These are phyloP conservation scores for Schizopora paradoxa DNA, from an alignment of 1,284 basidiomycete species.

Conservation along the genomic window DNA sequence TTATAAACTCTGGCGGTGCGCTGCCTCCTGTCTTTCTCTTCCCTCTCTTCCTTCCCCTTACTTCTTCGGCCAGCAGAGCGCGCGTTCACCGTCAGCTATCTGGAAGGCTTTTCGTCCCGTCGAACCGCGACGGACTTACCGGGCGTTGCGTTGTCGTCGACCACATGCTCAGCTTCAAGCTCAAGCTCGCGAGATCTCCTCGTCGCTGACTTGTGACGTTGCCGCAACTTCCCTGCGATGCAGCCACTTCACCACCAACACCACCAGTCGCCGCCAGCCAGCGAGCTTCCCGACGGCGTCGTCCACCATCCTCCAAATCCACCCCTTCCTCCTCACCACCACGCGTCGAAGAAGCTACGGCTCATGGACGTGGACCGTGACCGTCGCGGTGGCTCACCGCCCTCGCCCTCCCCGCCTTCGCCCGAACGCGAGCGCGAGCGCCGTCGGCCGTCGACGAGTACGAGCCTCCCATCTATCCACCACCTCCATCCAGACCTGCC, in stretches of 20 bases:
- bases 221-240: background rate
- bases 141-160: background rate
- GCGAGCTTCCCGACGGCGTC: background rate
- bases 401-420: background rate
- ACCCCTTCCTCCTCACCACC: background rate
- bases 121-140: too few relatives aligned
- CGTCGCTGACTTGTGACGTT: background rate
- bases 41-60: background rate
- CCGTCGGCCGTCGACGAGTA: conserved; percentile 15
- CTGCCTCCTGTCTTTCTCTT: background rate
- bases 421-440: background rate
- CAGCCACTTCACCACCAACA: background rate
- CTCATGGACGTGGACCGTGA: background rate
- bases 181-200: background rate
- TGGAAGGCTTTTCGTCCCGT: too few relatives aligned
- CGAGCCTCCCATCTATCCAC: conserved; percentile 56
- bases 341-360: background rate
- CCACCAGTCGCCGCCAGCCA: background rate
- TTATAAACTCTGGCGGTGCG: background rate
- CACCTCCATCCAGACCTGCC: conserved; percentile 58
- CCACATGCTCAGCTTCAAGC: background rate
- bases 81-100: background rate
- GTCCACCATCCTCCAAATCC: background rate
- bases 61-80: background rate
- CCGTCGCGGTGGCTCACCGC: background rate